Evolutionary conservation across 306 rosid genomes (phyloP), one percentile per base, ranked within the genome.

Genomic region (Vigna trinervia): DNA sequence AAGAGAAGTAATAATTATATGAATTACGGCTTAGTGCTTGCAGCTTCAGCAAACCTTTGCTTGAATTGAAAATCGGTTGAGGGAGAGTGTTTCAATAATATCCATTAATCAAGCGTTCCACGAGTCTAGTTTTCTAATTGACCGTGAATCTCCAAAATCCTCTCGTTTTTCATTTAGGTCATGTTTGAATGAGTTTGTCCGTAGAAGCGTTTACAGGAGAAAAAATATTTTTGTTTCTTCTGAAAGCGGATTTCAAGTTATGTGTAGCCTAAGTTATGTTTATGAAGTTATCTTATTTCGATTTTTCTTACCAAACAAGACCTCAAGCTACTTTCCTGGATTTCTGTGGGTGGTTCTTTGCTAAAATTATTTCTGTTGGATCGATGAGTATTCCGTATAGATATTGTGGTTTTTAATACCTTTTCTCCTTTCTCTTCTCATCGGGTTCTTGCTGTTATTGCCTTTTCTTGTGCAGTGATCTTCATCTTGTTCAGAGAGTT

Each of bases 401-500:
- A 73, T 30, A 46, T 54, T 47, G 39, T 61, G 43, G 32, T 56
- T 71, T 20, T 45, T 8, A 38, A 67, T 41, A 30, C 53, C 20
- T 23, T 11, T 28, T 46, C 2, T 54, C 20, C n/a, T 51, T 59
- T 22, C 46, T 19, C 43, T 34, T 77, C 52, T 73, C 53, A 81
- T 68, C 38, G 45, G 66, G 4, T n/a, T 61, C 53, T 70, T 54
- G 65, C n/a, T 52, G 6, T 26, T 43, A 17, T 26, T 62, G 66
- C 73, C 28, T 71, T 46, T 1, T 63, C 53, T 50, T 69, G 41
- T 86, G 87, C 96, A 95, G 98, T 92, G 81, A 28, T 90, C 45
- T 83, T 87, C 77, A 80, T 92, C 80, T 88, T 92, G 90, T 86
- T 63, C 28, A 88, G 72, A 73, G 81, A 87, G 63, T 87, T 87